Base-by-base conservation (phyloP, 176 grass and related monocot species). In the Carex scoparia region DNA sequence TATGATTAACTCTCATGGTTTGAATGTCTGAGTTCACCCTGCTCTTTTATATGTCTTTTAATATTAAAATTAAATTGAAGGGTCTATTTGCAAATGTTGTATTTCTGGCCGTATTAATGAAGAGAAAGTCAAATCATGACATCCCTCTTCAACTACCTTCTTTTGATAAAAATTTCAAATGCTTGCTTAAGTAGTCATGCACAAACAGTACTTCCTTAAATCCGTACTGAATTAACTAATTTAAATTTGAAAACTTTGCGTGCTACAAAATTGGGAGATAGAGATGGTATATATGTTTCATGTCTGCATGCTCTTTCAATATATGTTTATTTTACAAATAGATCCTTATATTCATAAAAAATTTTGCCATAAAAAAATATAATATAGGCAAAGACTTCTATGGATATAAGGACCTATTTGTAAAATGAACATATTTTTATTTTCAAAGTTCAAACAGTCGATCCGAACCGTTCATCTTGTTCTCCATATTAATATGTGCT, bases 141-240 rank as follows among this genome's bases (percentile, higher is more conserved):
- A 54, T 2, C 3, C 16, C 3, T 79, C 13, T 58, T 27, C 32
- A 58, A 79, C 14, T 37, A 37, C 35, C 32, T 79, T 57, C 53
- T 49, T 51, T 49, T 49, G 7, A 57, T 57, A 59, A 57, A 72
- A 79, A 79, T 33, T 37, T 30, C 48, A 4, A 79, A 88, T 48
- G 65, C 86, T 77, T 44, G 86, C 69, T 71, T 80, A 54, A 84
- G 81, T 82, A 71, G 30, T 85, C 87, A 85, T 61, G 31, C 69
- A 7, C 9, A 85, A 85, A 85, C 10, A 63, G 81, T 67, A 56
- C 35, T 54, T 16, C 16, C 13, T 59, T 79, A 79, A 79, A 60
- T 23, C 76, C 76, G 76, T 79, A 79, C 76, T 4, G 9, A 79
- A 33, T 28, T 72, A 79, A 79, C 11, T 31, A 58, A 58, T 79